Evolutionary conservation across 306 rosid species (phyloP), one percentile per base, ranked within the genome.

Genomic region (Mimosa bimucronata): DNA sequence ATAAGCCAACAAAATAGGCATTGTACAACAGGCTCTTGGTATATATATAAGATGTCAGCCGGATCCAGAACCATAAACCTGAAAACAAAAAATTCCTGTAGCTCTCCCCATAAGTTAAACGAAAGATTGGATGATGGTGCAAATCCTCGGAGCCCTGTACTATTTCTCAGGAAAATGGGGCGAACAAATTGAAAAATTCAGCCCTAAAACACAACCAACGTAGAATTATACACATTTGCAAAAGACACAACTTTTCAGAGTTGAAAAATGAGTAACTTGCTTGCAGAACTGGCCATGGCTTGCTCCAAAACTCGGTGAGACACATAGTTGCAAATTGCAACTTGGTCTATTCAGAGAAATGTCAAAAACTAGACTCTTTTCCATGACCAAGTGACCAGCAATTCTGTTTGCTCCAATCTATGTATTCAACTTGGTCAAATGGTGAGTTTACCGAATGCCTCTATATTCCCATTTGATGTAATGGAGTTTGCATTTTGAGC

Each of bases 141-240:
- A 81, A 80, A 83, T 44, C 84, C 86, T 64, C 40, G 29, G 21
- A 66, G 69, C 66, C 81, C 57, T 74, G 83, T 83, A 82, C 74
- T 82, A 88, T 70, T 79, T 82, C 89, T 76, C 85, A 79, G 86
- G 78, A 80, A 83, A 84, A 81, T 40, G 80, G 77, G 88, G 82
- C 50, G 86, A 81, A 82, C 84, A 81, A 44, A 84, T n/a, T 58
- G 79, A 79, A 80, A 55, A 75, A 57, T 34, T 58, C 83, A 80
- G 79, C 83, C 80, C 90, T 82, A 86, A 68, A 83, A 84, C 89
- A 79, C 81, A 69, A 85, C 23, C 40, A 57, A 67, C 65, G 44
- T 75, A 75, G 81, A 69, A 84, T 78, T 93, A 93, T 95, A 87
- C 93, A 91, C 97, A 89, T 90, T 87, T 89, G 86, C 85, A 77